A percentile compares a stretch with the other conserved stretches of the same genome.
Conservation (phyloP, 2,329 filamentous ascomycete species). For the Chlorencoelia australis region DNA sequence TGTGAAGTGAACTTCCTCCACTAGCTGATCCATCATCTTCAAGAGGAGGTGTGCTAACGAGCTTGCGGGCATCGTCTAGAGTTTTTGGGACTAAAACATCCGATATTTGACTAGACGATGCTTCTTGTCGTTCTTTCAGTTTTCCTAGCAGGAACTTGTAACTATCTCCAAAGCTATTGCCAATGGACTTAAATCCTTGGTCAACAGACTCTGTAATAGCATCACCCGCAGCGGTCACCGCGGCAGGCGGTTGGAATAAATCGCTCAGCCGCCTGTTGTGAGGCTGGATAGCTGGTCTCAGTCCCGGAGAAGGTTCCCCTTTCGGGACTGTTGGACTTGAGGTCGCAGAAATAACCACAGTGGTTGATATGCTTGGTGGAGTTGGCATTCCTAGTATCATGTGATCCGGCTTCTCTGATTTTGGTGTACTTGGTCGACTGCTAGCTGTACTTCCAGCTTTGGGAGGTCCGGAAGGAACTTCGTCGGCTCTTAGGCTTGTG, state of each 20-base stretch:
- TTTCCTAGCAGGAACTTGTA: slow-evolving; percentile 90
- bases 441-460: slow-evolving; percentile 43
- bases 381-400: slow-evolving; percentile 23
- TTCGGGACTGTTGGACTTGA: slow-evolving; percentile 28
- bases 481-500: slow-evolving; percentile 74
- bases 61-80: slow-evolving; percentile 80
- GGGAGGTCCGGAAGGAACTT: slow-evolving; percentile 56
- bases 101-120: slow-evolving; percentile 34
- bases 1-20: slow-evolving; percentile 43
- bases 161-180: slow-evolving; percentile 80
- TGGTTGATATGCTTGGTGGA: slow-evolving; percentile 23
- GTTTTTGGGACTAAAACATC: slow-evolving; percentile 68
- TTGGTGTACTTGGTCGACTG: slow-evolving; percentile 38
- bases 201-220: slow-evolving; percentile 82
- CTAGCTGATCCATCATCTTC: slow-evolving; percentile 30
- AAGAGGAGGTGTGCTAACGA: slow-evolving; percentile 64
- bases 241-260: slow-evolving; percentile 74
- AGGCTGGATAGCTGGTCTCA: slow-evolving; percentile 28
- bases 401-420: slow-evolving; percentile 19
- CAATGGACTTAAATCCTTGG: slow-evolving; percentile 84
- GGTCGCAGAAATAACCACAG: slow-evolving; percentile 16
- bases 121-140: slow-evolving; percentile 59
- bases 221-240: slow-evolving; percentile 73
- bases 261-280: slow-evolving; percentile 74
- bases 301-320: slow-evolving; percentile 19